These are phyloP conservation scores for Globisporangium nodosum DNA, from an alignment of 352 stramenopile species.

Conservation along the genomic window DNA sequence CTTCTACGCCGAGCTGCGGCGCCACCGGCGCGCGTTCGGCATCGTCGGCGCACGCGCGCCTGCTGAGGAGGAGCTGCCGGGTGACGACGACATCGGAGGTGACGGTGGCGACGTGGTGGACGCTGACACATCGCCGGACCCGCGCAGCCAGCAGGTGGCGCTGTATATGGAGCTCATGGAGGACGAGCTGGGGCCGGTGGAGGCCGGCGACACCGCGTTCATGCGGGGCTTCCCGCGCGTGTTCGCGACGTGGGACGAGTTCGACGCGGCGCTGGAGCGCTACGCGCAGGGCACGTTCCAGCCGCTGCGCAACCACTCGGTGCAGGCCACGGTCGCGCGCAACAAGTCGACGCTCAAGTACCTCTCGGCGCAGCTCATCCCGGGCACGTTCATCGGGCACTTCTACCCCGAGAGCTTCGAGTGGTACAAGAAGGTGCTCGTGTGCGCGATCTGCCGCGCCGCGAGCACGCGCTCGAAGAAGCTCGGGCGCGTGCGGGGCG, in stretches of 20 bases:
- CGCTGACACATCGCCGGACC: neutral
- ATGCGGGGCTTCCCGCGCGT: slow-evolving; percentile 3
- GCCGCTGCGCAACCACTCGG: slow-evolving; percentile 1
- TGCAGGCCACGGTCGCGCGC: slow-evolving; percentile 1
- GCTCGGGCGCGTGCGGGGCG: neutral
- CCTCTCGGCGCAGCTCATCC: slow-evolving; percentile 1
- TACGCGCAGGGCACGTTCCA: slow-evolving; percentile 5
- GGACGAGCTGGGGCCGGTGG: slow-evolving; percentile 3
- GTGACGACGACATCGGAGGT: neutral
- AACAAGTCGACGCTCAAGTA: slow-evolving; percentile 10
- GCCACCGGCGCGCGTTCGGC: slow-evolving; percentile 2
- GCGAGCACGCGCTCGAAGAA: neutral
- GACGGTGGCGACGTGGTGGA: neutral
- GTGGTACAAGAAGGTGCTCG: slow-evolving; percentile 10
- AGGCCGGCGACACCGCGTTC: neutral
- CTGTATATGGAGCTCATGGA: slow-evolving; percentile 2
- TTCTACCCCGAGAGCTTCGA: slow-evolving; percentile 6
- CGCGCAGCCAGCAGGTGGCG: neutral
- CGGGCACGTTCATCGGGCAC: slow-evolving; percentile 5
- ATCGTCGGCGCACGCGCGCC: neutral
- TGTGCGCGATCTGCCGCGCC: slow-evolving; percentile 6
- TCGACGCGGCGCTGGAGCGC: slow-evolving; percentile 2
- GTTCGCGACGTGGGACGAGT: slow-evolving; percentile 2
- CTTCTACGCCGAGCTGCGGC: slow-evolving; percentile 1
- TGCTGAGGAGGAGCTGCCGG: neutral